Conservation (phyloP, 305 asterid species). For the Solanum hybrid region DNA sequence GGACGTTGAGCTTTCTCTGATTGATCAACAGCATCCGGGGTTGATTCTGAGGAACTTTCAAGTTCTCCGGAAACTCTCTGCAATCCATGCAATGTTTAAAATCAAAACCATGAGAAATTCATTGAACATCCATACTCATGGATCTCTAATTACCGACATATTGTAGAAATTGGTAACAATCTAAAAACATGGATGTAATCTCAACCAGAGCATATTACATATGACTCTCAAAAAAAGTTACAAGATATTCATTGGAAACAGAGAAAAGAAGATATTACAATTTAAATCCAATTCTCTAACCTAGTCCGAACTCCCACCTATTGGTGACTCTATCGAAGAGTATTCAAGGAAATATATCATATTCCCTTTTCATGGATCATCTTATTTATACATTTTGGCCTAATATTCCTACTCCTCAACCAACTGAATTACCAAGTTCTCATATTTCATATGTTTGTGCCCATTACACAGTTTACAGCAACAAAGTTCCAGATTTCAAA, state of each 20-base stretch:
- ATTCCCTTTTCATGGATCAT: background rate
- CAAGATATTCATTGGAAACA: background rate
- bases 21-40: constrained; percentile 34
- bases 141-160: background rate
- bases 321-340: background rate
- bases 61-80: constrained; percentile 71
- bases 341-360: background rate
- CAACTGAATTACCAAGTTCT: background rate
- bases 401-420: background rate
- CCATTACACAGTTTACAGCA: background rate
- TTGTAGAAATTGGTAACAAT: background rate
- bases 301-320: background rate
- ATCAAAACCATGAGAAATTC: background rate
- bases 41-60: constrained; percentile 51
- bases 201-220: background rate
- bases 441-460: background rate
- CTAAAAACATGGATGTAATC: background rate
- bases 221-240: background rate
- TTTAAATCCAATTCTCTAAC: background rate
- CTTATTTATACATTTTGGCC: background rate
- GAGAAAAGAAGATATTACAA: background rate
- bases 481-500: background rate
- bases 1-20: constrained; percentile 44
- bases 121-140: background rate
- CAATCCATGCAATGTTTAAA: constrained; percentile 8